phyloP scores from a whole-genome alignment of 768 basidiomycete species.

The Lentinula sp. region DNA sequence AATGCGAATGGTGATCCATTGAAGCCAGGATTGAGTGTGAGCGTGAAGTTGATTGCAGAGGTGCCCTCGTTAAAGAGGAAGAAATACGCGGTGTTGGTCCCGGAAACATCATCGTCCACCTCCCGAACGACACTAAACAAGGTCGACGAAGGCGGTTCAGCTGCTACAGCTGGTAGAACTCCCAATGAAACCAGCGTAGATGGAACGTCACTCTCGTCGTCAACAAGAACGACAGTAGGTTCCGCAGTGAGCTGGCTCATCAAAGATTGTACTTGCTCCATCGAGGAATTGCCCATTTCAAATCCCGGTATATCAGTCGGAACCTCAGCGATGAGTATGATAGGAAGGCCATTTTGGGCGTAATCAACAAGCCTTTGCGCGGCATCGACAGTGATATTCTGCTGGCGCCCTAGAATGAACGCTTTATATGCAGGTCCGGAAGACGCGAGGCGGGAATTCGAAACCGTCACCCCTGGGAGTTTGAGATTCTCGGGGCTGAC shows the following conservation, averaged over 20 bases:
- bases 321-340: constrained; percentile 6
- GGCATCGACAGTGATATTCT: constrained; percentile 12
- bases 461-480: constrained; percentile 12
- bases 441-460: constrained; percentile 8
- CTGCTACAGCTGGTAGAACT: constrained; percentile 9
- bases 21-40: constrained; percentile 8
- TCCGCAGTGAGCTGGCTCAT: constrained; percentile 9
- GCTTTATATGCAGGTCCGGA: constrained; percentile 13
- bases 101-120: not conserved
- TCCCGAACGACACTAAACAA: constrained; percentile 8
- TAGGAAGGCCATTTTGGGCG: constrained; percentile 9
- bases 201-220: constrained; percentile 7
- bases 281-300: constrained; percentile 4
- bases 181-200: constrained; percentile 6
- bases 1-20: constrained; percentile 11
- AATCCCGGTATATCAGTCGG: constrained; percentile 13
- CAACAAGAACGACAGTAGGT: constrained; percentile 5
- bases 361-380: constrained; percentile 10
- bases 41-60: constrained; percentile 8
- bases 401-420: constrained; percentile 6
- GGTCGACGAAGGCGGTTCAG: constrained; percentile 2
- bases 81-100: constrained; percentile 5
- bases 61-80: constrained; percentile 10
- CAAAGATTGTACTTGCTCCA: constrained; percentile 8
- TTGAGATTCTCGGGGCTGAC: constrained; percentile 12